A percentile compares a stretch with the other conserved stretches of the same genome.
Conservation (phyloP, 2,329 filamentous ascomycete genomes). For the Falciphora oryzae region DNA sequence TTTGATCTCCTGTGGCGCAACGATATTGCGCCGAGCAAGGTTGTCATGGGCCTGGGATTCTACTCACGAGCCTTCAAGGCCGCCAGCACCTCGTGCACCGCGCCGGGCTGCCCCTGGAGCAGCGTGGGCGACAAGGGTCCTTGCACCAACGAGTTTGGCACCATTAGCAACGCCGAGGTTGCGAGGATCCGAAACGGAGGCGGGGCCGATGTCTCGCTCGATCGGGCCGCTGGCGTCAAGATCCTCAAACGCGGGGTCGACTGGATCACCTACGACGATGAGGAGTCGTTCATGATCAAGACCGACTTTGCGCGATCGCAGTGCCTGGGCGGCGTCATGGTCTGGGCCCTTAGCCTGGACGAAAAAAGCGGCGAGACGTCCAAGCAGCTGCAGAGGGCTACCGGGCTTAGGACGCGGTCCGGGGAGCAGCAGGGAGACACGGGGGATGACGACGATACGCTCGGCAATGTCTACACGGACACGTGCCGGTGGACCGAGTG, state of each 20-base stretch:
- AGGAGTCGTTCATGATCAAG: constrained; percentile 27
- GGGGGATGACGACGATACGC: too few relatives aligned
- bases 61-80: constrained; percentile 32
- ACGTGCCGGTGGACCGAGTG: constrained; percentile 1
- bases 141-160: constrained; percentile 25
- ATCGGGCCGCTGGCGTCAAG: constrained; percentile 26
- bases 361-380: constrained; percentile 12
- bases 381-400: neutral
- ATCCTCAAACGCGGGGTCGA: constrained; percentile 27
- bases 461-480: neutral
- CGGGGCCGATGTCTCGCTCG: constrained; percentile 16
- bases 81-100: constrained; percentile 19
- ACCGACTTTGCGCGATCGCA: constrained; percentile 23
- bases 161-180: constrained; percentile 29
- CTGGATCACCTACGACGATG: constrained; percentile 34
- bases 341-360: constrained; percentile 26
- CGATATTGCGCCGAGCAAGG: constrained; percentile 32
- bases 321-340: constrained; percentile 24
- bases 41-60: constrained; percentile 38
- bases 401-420: too few relatives aligned
- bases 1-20: constrained; percentile 42
- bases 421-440: neutral
- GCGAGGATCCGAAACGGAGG: constrained; percentile 19
- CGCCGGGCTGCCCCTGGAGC: constrained; percentile 25
- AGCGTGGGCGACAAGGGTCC: constrained; percentile 20